Evolutionary conservation across 768 basidiomycete genomes (phyloP).

Genomic region (Boletus speciosus): DNA sequence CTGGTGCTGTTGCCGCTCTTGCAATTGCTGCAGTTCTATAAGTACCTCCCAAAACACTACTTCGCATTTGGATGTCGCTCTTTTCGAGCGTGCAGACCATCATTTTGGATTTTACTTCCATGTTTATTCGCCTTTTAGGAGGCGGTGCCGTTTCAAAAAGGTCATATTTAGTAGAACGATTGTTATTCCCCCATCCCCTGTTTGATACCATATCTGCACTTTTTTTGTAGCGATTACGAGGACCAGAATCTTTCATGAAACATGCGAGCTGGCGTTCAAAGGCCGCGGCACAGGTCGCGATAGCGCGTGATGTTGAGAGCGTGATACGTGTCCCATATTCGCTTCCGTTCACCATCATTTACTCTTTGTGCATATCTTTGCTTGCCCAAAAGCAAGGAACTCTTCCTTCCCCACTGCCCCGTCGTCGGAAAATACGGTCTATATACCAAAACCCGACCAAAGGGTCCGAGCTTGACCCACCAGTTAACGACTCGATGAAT

Average conservation of each 20-base stretch:
- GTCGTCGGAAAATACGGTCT: background rate
- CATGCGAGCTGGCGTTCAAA: background rate
- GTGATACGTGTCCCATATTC: background rate
- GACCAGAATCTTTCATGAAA: background rate
- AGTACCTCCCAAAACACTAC: background rate
- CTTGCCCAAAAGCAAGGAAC: background rate
- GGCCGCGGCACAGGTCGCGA: background rate
- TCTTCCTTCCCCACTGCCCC: background rate
- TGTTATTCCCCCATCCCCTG: no score
- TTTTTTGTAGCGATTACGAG: background rate
- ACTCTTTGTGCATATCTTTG: background rate
- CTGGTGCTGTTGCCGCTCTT: slow-evolving; percentile 9
- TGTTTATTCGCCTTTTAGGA: background rate
- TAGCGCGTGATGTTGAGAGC: background rate
- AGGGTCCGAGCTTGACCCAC: background rate
- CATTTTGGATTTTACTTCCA: background rate
- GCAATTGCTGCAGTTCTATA: slow-evolving; percentile 14
- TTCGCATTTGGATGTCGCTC: background rate
- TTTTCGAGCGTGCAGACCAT: background rate
- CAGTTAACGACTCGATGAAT: slow-evolving; percentile 22
- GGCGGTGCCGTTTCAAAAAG: background rate
- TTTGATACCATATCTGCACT: background rate
- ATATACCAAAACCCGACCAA: background rate
- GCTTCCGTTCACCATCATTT: background rate
- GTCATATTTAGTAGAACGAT: background rate